phyloP scores from a whole-genome alignment of 2,329 filamentous ascomycete species.

The Sporothrix protearum region DNA sequence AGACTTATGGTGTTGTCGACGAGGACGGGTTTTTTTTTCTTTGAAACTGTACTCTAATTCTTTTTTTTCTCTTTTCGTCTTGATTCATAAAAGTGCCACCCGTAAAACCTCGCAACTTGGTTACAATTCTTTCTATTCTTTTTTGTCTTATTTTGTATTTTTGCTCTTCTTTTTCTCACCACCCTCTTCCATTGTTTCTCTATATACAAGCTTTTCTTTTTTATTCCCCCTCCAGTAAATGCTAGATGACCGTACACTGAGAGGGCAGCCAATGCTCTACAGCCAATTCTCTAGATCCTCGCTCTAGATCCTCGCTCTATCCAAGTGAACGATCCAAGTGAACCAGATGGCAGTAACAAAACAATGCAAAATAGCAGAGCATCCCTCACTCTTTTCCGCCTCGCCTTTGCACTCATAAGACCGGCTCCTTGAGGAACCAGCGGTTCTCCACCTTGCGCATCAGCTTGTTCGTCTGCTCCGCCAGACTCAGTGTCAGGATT shows the following conservation, averaged over 20 bases:
- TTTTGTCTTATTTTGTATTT: background rate
- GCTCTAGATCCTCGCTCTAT: background rate
- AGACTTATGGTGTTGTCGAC: background rate
- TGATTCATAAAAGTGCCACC: background rate
- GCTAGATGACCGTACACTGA: conserved; percentile 3
- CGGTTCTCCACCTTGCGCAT: conserved; percentile 71
- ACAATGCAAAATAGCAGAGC: background rate
- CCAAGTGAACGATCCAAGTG: background rate
- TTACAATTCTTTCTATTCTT: background rate
- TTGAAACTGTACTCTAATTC: conserved; percentile 7
- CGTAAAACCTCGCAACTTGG: background rate
- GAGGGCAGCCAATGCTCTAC: too few species aligned
- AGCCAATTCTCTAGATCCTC: too few species aligned
- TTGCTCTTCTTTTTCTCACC: background rate
- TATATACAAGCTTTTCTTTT: conserved; percentile 3
- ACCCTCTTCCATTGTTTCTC: too few species aligned
- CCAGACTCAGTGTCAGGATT: conserved; percentile 85
- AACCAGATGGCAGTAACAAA: background rate
- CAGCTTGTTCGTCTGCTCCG: conserved; percentile 95
- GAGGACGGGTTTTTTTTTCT: background rate
- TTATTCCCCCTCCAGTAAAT: background rate
- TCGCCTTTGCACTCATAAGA: conserved; percentile 31
- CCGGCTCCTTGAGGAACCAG: conserved; percentile 46
- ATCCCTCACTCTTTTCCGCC: too few species aligned
- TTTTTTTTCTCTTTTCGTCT: background rate